Percentiles rank a stretch among this genome's conserved stretches.
phyloP scores from a whole-genome alignment of 768 basidiomycete genomes.

The Chalciporus chontae region DNA sequence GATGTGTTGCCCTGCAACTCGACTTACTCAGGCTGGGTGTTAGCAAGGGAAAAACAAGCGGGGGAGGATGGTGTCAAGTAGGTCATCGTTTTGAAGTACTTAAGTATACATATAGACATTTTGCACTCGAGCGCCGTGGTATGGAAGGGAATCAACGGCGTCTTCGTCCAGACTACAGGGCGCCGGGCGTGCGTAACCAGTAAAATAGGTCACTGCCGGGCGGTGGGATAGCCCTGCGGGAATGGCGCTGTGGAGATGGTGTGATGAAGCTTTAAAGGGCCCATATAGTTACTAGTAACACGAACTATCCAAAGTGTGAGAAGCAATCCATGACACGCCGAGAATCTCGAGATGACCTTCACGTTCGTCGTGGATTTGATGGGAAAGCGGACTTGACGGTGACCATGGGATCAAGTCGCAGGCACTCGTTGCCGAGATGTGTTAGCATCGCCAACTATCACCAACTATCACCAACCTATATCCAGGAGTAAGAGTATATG shows the following conservation, averaged over 20 bases:
- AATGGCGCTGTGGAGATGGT: constrained; percentile 2
- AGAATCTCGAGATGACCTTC: constrained; percentile 1
- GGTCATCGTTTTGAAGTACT: too few species aligned
- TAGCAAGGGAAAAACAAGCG: too few species aligned
- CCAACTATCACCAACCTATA: constrained; percentile 1
- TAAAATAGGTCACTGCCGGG: constrained; percentile 11
- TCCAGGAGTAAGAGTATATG: constrained; percentile 14
- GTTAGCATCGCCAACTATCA: constrained; percentile 11
- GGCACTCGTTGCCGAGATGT: constrained; percentile 11
- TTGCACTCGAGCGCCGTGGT: too few species aligned
- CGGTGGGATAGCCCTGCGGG: constrained; percentile 19
- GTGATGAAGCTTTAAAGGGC: too few species aligned
- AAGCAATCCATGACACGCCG: constrained; percentile 1
- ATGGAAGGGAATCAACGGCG: constrained; percentile 4
- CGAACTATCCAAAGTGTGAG: not conserved
- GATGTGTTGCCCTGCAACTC: too few species aligned
- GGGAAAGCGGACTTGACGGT: constrained; percentile 15
- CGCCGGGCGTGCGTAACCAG: constrained; percentile 17
- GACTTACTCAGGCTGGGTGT: too few species aligned
- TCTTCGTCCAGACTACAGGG: constrained; percentile 15
- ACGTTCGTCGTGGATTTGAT: constrained; percentile 19
- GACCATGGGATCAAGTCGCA: constrained; percentile 17
- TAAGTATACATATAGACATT: too few species aligned
- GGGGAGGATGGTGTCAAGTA: too few species aligned
- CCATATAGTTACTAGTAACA: too few species aligned